A percentile compares a stretch with the other conserved stretches of the same genome.
phyloP scores from a whole-genome alignment of 2,329 filamentous ascomycete genomes.

The Colletotrichum nymphaeae region DNA sequence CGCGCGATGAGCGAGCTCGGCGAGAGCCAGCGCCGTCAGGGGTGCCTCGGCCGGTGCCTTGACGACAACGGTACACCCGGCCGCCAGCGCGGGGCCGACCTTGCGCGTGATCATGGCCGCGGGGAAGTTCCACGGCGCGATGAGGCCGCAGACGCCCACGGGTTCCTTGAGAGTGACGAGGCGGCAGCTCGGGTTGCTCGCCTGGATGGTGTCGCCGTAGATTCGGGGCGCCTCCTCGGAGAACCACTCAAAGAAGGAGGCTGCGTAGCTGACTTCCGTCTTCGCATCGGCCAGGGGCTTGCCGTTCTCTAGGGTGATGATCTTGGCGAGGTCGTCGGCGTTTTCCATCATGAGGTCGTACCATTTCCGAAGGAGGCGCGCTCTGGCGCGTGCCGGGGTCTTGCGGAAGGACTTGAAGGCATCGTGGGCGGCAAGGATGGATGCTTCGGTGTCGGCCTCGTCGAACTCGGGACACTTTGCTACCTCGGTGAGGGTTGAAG shows the following conservation, averaged over 20 bases:
- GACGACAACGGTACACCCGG: conserved; percentile 72
- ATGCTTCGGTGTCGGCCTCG: conserved; percentile 73
- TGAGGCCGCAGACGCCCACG: conserved; percentile 79
- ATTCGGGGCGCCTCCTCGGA: conserved; percentile 70
- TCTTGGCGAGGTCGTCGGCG: conserved; percentile 71
- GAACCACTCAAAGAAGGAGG: conserved; percentile 74
- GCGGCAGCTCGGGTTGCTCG: conserved; percentile 69
- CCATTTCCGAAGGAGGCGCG: conserved; percentile 72
- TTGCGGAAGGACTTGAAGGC: conserved; percentile 73
- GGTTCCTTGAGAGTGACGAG: conserved; percentile 75
- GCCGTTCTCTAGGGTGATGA: conserved; percentile 79
- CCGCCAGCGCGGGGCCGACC: conserved; percentile 77
- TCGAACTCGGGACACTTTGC: conserved; percentile 80
- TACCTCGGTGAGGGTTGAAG: conserved; percentile 76
- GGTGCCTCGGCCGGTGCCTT: conserved; percentile 78
- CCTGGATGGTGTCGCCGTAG: conserved; percentile 70
- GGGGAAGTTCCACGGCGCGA: conserved; percentile 83
- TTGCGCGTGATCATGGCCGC: conserved; percentile 69
- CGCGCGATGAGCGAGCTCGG: conserved; percentile 75
- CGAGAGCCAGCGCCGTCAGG: conserved; percentile 73
- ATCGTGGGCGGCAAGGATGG: conserved; percentile 75
- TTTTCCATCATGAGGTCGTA: conserved; percentile 75
- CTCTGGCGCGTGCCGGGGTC: conserved; percentile 69
- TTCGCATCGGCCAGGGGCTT: conserved; percentile 73
- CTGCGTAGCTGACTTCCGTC: conserved; percentile 68